Evolutionary conservation across 768 basidiomycete genomes (phyloP), one percentile per base, ranked within the genome.

Genomic region (Rhizopogon vulgaris): DNA sequence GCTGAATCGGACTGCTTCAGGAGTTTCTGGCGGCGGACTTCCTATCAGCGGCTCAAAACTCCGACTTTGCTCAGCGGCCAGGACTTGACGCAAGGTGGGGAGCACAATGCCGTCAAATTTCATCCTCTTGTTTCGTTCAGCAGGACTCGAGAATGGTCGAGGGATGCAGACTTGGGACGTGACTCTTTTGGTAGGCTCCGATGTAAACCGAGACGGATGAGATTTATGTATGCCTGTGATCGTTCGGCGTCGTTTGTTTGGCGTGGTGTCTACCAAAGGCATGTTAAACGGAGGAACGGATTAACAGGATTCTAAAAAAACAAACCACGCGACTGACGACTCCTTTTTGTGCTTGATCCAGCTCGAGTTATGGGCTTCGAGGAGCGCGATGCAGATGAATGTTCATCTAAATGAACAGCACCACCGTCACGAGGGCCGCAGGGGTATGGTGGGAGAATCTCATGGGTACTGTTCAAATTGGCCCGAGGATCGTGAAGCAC

Each of bases 41-140:
- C 30, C 11, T 32, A 18, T 18, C 27, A 22, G 46, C 32, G n/a
- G 18, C 11, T 28, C 48, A 38, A 14, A 47, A 51, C 11, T 38
- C 25, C 27, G 49, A 3, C 6, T 42, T 18, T 6, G 48, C 38
- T 56, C 53, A 56, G 51, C 42, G 53, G 55, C 48, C 49, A 56
- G 30, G 37, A 56, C 48, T 51, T 56, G 55, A 18, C 52, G 57
- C 18, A 60, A 41, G 32, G 63, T 62, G 15, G 64, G 67, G 14
- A 72, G 52, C 17, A 63, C 58, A 15, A 71, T 53, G 10, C 63
- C 63, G 28, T 71, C 68, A 22, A 71, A 63, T n/a, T 58, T 54
- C 46, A 53, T 56, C 41, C 47, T 56, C 48, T 54, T 64, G 25
- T 12, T 32, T 1, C 30, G 37, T 14, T 41, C 55, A 17, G 52